Percentiles rank a stretch among this genome's conserved stretches.
Conservation (phyloP, 1,284 basidiomycete species). For the Melampsora occidentalis region DNA sequence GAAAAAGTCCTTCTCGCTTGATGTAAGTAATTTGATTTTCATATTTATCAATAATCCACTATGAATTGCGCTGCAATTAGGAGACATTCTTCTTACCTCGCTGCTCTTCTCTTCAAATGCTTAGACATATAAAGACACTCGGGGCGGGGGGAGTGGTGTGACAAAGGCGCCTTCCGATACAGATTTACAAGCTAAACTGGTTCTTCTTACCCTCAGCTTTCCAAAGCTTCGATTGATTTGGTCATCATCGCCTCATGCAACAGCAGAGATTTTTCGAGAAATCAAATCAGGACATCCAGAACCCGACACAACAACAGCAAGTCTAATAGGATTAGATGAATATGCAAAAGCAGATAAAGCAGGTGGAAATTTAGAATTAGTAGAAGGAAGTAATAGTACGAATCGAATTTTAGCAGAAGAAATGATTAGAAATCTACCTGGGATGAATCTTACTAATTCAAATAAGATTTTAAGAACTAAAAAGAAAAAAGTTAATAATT, state of each 20-base stretch:
- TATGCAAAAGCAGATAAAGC: slow-evolving; percentile 45
- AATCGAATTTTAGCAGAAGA: slow-evolving; percentile 31
- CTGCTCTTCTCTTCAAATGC: too few species aligned
- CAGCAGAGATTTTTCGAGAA: slow-evolving; percentile 86
- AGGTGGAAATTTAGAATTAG: slow-evolving; percentile 44
- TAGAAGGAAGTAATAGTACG: slow-evolving; percentile 20
- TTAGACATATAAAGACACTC: slow-evolving; percentile 40
- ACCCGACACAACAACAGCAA: slow-evolving; percentile 73
- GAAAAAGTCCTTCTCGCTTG: slow-evolving; percentile 84
- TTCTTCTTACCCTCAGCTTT: slow-evolving; percentile 81
- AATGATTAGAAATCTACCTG: slow-evolving; percentile 37
- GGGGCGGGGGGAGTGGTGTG: slow-evolving; percentile 28
- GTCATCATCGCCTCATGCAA: slow-evolving; percentile 92
- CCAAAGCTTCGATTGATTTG: slow-evolving; percentile 90
- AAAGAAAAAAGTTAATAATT: slow-evolving; percentile 21
- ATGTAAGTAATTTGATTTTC: slow-evolving; percentile 10
- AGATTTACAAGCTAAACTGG: slow-evolving; percentile 69
- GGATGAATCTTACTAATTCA: slow-evolving; percentile 28
- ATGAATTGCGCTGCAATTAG: too few species aligned
- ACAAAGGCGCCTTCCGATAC: slow-evolving; percentile 56
- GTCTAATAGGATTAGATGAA: slow-evolving; percentile 71
- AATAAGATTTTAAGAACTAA: slow-evolving; percentile 12
- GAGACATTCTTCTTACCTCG: too few species aligned
- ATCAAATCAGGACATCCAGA: slow-evolving; percentile 80
- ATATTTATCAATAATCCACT: too few species aligned